These are phyloP conservation scores for Linnemannia exigua DNA, from an alignment of 192 early-diverging fungal species.

Conservation along the genomic window DNA sequence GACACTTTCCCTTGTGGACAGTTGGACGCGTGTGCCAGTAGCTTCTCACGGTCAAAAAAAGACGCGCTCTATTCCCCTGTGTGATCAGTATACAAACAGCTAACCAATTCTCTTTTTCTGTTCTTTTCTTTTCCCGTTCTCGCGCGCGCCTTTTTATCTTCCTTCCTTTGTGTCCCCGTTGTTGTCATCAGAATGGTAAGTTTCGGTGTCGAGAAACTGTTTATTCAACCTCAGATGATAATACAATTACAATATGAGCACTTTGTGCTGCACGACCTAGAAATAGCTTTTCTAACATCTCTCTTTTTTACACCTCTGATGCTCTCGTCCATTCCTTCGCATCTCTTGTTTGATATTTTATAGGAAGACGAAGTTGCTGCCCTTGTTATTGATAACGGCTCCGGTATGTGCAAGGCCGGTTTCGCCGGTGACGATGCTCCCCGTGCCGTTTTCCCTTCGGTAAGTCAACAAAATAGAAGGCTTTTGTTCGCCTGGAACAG, in stretches of 20 bases:
- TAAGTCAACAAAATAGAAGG: conserved; percentile 16
- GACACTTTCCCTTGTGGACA: neutral
- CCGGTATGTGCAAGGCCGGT: conserved; percentile 96
- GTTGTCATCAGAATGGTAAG: conserved; percentile 1
- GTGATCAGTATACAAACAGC: neutral
- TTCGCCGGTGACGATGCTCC: conserved; percentile 94
- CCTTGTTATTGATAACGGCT: conserved; percentile 94
- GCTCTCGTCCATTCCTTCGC: neutral
- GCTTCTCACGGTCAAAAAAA: neutral
- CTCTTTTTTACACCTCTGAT: neutral
- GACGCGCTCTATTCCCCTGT: neutral
- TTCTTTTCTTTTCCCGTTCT: neutral
- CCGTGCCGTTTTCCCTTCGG: conserved; percentile 76
- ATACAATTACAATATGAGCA: conserved; percentile 2
- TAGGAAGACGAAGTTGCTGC: conserved; percentile 87
- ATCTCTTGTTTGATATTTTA: neutral
- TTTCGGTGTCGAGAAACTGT: conserved; percentile 1
- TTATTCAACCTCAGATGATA: conserved; percentile 9
- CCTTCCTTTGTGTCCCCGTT: neutral
- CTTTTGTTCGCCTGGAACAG: neutral
- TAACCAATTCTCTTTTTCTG: neutral
- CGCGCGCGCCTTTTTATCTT: neutral
- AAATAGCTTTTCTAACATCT: conserved; percentile 12
- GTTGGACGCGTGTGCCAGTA: conserved; percentile 9
- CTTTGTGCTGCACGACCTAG: neutral